Evolutionary conservation across 768 basidiomycete species (phyloP), one percentile per base, ranked within the genome.

Genomic region (Amanita thiersii): DNA sequence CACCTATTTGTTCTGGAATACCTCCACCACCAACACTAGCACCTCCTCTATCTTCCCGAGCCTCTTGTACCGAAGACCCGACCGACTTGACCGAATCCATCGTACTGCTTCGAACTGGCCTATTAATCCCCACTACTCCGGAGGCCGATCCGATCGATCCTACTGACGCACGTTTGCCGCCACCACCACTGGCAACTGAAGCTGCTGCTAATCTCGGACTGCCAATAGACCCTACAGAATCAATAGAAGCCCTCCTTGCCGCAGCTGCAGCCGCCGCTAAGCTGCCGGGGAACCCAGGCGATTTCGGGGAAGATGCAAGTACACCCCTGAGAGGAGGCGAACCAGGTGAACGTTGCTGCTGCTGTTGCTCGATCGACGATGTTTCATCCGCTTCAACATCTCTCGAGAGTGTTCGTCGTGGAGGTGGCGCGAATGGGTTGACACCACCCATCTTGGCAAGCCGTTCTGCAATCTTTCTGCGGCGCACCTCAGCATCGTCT

Each of bases 361-460:
- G 46, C 12, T 46, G 34, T 15, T 9, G 14, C 29, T 14, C 29
- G 29, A 30, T 30, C 18, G 12, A 39, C 31, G 30, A 14, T 3
- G 21, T 25, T 5, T 42, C 41, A 15, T 40, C 47, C 3, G 43
- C 18, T 12, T 47, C 53, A 19, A 51, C 54, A 10, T 39, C 40
- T 11, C 49, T 46, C 5, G 29, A 18, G 1, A 55, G 55, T 0
- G 47, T 14, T 46, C 49, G 49, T 14, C 24, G 8, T 15, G 55
- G 54, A 36, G 52, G 52, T 34, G 40, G 49, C 0, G 58, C 60
- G 31, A 77, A 62, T 1, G 78, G 72, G 49, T 78, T 81, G 50
- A 81, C 62, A n/a, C 74, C 84, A 11, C 81, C 84, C 64, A 77
- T 77, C 58, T 76, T 73, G 5, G 78, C 76, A 66, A 62, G 70